phyloP scores from a whole-genome alignment of 2,329 filamentous ascomycete species.

The Rasamsonia emersonii region DNA sequence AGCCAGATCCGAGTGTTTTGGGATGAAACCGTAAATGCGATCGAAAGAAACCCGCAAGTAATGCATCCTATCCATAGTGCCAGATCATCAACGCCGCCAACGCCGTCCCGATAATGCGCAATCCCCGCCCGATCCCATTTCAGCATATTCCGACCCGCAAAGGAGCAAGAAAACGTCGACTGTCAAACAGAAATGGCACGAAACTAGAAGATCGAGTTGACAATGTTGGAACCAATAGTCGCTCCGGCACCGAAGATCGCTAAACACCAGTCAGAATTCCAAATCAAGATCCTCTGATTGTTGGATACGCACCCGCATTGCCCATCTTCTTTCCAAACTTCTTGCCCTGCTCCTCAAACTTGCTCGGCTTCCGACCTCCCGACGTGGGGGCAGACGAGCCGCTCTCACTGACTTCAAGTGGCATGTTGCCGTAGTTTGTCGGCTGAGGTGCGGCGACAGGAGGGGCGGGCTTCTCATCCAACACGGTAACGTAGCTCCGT shows the following conservation, averaged over 20 bases:
- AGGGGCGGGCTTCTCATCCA: constrained; percentile 53
- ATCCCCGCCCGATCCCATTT: constrained; percentile 2
- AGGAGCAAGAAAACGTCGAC: constrained; percentile 4
- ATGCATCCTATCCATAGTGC: too few relatives aligned
- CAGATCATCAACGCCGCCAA: constrained; percentile 20
- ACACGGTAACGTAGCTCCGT: constrained; percentile 70
- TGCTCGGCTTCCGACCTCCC: constrained; percentile 44
- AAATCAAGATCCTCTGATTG: not conserved
- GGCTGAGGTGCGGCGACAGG: constrained; percentile 29
- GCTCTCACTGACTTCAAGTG: constrained; percentile 62
- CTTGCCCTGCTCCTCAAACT: constrained; percentile 70
- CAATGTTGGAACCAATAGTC: constrained; percentile 79
- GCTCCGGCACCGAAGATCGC: constrained; percentile 91
- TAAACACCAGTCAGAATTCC: constrained; percentile 34
- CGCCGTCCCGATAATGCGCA: constrained; percentile 22
- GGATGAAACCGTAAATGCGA: too few relatives aligned
- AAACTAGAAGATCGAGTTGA: constrained; percentile 76
- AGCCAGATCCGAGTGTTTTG: too few relatives aligned
- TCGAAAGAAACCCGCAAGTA: too few relatives aligned
- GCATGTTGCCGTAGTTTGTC: constrained; percentile 51
- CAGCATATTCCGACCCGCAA: constrained; percentile 3
- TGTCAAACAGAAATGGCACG: constrained; percentile 4
- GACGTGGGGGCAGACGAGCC: constrained; percentile 35
- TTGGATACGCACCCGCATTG: constrained; percentile 44
- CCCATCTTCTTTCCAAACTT: constrained; percentile 96